These are phyloP conservation scores for Flaveria linearis DNA, from an alignment of 129 eudicot species.

Conservation along the genomic window DNA sequence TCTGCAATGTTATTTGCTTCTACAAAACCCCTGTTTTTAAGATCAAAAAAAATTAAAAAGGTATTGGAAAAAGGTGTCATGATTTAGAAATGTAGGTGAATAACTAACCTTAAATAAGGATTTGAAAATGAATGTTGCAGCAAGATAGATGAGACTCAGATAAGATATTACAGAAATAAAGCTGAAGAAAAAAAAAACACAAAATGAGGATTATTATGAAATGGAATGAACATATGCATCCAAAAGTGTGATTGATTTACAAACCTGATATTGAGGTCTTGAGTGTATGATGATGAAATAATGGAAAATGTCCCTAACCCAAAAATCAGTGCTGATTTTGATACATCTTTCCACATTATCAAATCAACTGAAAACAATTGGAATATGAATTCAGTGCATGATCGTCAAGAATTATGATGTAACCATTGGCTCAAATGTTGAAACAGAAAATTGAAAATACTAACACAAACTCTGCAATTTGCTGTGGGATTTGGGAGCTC, in stretches of 20 bases:
- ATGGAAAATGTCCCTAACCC: constrained; percentile 81
- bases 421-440: background rate
- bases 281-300: constrained; percentile 76
- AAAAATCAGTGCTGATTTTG: constrained; percentile 79
- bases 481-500: constrained; percentile 51
- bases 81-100: background rate
- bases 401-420: constrained; percentile 10
- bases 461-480: constrained; percentile 65
- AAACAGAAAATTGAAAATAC: constrained; percentile 9
- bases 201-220: constrained; percentile 17
- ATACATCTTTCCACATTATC: constrained; percentile 85
- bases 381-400: background rate
- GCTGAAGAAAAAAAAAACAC: constrained; percentile 50
- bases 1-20: constrained; percentile 37
- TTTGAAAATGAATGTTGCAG: constrained; percentile 76
- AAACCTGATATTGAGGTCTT: constrained; percentile 81
- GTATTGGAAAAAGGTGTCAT: constrained; percentile 7
- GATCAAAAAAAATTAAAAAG: constrained; percentile 8
- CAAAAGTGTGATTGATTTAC: constrained; percentile 1
- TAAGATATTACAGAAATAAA: constrained; percentile 75
- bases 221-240: constrained; percentile 4
- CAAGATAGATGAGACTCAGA: constrained; percentile 84
- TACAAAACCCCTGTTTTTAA: constrained; percentile 47
- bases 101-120: constrained; percentile 58
- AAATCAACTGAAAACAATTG: constrained; percentile 63